Percentiles rank a stretch among this genome's conserved stretches.
Conservation (phyloP, 164 flowering plant species). For the Nelumbo lutea region DNA sequence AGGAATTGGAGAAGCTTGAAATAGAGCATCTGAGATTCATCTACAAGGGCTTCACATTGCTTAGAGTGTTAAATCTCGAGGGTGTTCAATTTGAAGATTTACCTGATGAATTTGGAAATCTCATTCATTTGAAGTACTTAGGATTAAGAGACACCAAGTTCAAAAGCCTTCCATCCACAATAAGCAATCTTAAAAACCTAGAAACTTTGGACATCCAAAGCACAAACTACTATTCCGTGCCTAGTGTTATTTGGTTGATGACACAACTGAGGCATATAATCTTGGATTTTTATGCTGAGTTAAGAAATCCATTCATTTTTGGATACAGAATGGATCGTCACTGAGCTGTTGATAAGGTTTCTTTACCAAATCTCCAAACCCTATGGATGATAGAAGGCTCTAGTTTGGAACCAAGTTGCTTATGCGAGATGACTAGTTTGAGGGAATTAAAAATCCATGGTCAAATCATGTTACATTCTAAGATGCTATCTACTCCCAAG, state of each 20-base stretch:
- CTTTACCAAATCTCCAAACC: not conserved
- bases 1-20: not conserved
- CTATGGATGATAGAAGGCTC: not conserved
- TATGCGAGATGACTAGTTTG: not conserved
- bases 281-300: not conserved
- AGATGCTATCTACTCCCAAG: not conserved
- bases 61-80: not conserved
- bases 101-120: not conserved
- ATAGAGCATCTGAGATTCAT: too few relatives aligned
- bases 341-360: too few relatives aligned
- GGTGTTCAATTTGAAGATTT: not conserved
- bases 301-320: not conserved
- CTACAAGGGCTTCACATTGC: not conserved
- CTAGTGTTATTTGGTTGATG: not conserved
- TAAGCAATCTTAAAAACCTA: not conserved
- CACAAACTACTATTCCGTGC: not conserved
- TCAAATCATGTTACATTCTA: not conserved
- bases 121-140: not conserved
- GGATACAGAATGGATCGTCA: too few relatives aligned
- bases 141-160: not conserved
- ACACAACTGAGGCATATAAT: not conserved
- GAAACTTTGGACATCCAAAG: not conserved
- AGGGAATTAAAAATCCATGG: not conserved
- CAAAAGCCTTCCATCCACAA: not conserved
- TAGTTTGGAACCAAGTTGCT: not conserved